phyloP scores from a whole-genome alignment of 2,329 filamentous ascomycete species.

The Blastomyces gilchristii region DNA sequence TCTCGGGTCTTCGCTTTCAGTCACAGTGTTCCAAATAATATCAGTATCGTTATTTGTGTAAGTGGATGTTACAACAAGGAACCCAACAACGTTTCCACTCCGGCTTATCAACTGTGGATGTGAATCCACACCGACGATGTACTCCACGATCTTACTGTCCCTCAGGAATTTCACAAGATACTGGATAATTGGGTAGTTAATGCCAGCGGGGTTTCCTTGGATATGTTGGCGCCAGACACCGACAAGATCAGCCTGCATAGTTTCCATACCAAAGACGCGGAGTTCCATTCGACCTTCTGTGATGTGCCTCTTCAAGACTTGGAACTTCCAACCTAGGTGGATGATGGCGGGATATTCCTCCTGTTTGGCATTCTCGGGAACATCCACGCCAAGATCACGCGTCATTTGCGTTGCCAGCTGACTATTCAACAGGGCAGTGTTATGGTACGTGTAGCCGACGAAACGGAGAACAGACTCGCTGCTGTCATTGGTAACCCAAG shows the following conservation, averaged over 20 bases:
- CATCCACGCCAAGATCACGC: constrained; percentile 27
- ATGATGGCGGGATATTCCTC: constrained; percentile 29
- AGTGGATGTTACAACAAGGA: constrained; percentile 66
- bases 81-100: constrained; percentile 75
- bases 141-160: constrained; percentile 63
- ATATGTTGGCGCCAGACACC: constrained; percentile 51
- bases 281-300: constrained; percentile 84
- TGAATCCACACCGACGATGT: constrained; percentile 80
- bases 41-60: constrained; percentile 66
- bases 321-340: constrained; percentile 56
- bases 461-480: constrained; percentile 29
- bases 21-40: constrained; percentile 72
- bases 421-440: constrained; percentile 23
- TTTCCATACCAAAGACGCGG: constrained; percentile 65
- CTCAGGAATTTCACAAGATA: constrained; percentile 62
- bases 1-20: constrained; percentile 69
- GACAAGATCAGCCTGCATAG: constrained; percentile 62
- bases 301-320: constrained; percentile 59
- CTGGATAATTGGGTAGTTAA: constrained; percentile 47
- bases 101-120: constrained; percentile 81
- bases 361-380: constrained; percentile 22
- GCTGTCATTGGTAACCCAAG: constrained; percentile 35
- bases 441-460: constrained; percentile 25
- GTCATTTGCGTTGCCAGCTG: constrained; percentile 28
- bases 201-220: constrained; percentile 34